phyloP scores from a whole-genome alignment of 306 rosid genomes.

The Benincasa hispida region DNA sequence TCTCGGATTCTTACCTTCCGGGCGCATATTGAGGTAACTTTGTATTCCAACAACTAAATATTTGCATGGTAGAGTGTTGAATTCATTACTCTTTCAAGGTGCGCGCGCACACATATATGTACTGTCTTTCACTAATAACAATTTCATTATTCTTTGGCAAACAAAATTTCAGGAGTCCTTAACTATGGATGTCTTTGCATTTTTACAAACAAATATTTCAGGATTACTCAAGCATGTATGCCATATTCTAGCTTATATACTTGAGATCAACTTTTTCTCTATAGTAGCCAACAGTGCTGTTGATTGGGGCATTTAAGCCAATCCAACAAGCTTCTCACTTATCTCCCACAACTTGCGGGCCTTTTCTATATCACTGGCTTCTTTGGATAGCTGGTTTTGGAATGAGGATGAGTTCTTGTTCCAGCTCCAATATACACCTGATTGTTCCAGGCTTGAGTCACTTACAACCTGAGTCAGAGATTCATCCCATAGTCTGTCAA shows the following conservation, averaged over 20 bases:
- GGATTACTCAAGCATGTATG: not conserved
- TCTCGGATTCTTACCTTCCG: not conserved
- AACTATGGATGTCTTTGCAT: not conserved
- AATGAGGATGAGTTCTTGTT: conserved; percentile 76
- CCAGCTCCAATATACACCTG: conserved; percentile 99
- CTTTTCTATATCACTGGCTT: conserved; percentile 74
- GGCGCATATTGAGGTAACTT: not conserved
- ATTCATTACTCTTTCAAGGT: not conserved
- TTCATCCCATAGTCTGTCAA: conserved; percentile 3
- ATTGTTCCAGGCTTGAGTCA: conserved; percentile 83
- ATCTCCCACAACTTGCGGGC: conserved; percentile 90
- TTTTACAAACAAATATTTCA: not conserved
- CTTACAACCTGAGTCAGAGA: conserved; percentile 54
- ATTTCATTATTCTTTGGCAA: not conserved
- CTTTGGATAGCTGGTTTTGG: conserved; percentile 77
- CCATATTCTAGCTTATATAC: not conserved
- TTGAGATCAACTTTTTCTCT: not conserved
- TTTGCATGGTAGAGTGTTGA: not conserved
- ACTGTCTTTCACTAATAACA: not conserved
- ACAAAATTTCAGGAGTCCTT: not conserved
- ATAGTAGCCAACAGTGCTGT: not conserved
- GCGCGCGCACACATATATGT: not conserved
- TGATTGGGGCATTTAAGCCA: conserved; percentile 34
- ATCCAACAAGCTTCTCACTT: conserved; percentile 88
- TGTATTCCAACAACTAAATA: not conserved